Base-by-base conservation (phyloP, 345 rosid genomes). In the Dimocarpus longan region DNA sequence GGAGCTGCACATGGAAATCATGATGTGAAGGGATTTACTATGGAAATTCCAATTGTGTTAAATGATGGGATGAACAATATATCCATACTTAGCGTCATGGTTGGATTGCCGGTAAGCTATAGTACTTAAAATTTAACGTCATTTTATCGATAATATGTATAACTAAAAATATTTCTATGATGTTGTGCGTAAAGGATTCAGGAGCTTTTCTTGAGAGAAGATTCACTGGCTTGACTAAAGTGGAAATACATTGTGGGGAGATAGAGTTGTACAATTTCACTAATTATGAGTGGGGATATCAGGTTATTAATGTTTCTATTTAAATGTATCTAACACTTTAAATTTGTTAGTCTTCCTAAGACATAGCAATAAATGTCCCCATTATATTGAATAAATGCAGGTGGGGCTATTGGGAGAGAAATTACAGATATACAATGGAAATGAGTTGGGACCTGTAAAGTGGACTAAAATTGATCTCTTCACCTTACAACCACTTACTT, bases 31-130 rank as follows among this genome's bases (percentile, higher is more conserved):
- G 82, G 44, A 43, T 91, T 91, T 63, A 86, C 66, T 19, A 52
- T 92, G 75, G 90, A 87, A 24, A 73, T 64, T 66, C 84, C 86
- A n/a, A 77, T 91, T 63, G 67, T 11, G 44, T 80, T 94, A 75
- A 67, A 1, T 6, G 77, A 78, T 77, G 95, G 92, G 74, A 63
- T 82, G 46, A 95, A 89, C 87, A 88, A 89, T 80, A 82, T 94
- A 48, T 89, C 99, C 32, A 85, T 93, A 67, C 92, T 95, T 7
- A 91, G 98, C 22, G 96, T 83, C 21, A 87, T 92, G 95, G 98
- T 91, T 82, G 99, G 99, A 77, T 73, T 95, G 81, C 99, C 94
- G 87, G 99, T 93, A 89, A 76, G 42, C 44, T 12, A 42, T 42
- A 40, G 12, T 66, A 40, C 0, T 65, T 50, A 24, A 10, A 6